Evolutionary conservation across 1,139 yeast species (phyloP), one percentile per base, ranked within the genome.

Genomic region (Suhomyces panamericanus): DNA sequence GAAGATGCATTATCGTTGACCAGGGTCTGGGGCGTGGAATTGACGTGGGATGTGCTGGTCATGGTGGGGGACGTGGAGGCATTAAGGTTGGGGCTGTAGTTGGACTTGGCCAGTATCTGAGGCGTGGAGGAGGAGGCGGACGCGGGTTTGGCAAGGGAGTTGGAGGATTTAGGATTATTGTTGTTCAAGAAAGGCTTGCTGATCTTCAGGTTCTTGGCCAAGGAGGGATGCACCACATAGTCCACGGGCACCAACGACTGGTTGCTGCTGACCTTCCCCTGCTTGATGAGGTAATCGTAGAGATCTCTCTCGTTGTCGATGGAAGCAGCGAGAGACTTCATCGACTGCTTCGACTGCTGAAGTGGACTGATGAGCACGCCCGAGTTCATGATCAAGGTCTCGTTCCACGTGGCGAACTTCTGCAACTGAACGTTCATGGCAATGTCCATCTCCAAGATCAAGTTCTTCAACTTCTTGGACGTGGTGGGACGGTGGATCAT

Each of bases 401-500:
- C 98, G 47, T 83, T 80, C 76, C 90, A 86, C 32, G 93, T 87
- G 6, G 97, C 85, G 60, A 86, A 91, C 62, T 90, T 89, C 57
- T 87, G 95, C 48, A 93, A 71, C 64, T 91, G 97, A 42, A 90
- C 81, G 50, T 89, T 81, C 74, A 91, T 72, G 11, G 96, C 97
- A 42, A 88, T 81, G 63, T 93, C 98, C 63, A 88, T 77, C 63
- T 91, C 97, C 53, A 89, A 71, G 44, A 90, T 83, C 52, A 89
- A 71, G 60, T 87, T 85, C 60, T 85, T 87, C 55, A 93, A 73
- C 53, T 83, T 85, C 51, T 81, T 79, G 5, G 90, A 82, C 40
- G 81, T 80, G 49, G 78, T 82, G 10, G 98, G 99, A 53, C 99
- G 80, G 58, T 85, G 85, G 33, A 78, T 76, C 58, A 78, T 76